Percentiles rank a stretch among this genome's conserved stretches.
These are phyloP conservation scores for Fraxinus angustifolia DNA, from an alignment of 305 asterid genomes.

Conservation along the genomic window DNA sequence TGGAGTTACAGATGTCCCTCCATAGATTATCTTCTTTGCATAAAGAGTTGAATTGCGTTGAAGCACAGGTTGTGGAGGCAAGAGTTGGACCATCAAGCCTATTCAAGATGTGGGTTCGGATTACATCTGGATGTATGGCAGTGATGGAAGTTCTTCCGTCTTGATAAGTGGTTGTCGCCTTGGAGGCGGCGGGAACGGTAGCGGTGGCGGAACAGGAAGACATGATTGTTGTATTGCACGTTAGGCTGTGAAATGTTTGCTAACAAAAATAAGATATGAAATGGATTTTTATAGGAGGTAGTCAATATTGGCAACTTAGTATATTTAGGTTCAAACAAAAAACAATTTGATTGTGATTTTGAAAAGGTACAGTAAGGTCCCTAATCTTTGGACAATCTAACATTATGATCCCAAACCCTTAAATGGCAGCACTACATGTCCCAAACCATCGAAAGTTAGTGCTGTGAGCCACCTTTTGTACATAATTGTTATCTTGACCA, in stretches of 20 bases:
- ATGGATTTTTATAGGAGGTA: constrained; percentile 13
- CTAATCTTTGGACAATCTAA: background rate
- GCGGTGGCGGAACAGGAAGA: constrained; percentile 9
- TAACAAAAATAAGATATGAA: background rate
- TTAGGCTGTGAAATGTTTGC: background rate
- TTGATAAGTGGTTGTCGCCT: background rate
- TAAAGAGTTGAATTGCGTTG: constrained; percentile 27
- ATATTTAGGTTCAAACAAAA: no score
- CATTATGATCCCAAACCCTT: no score
- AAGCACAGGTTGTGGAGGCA: constrained; percentile 43
- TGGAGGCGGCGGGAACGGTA: background rate
- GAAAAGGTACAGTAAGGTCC: background rate
- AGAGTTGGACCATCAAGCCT: constrained; percentile 61
- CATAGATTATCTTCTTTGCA: constrained; percentile 47
- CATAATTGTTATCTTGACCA: no score
- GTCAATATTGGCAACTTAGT: background rate
- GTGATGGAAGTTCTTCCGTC: constrained; percentile 28
- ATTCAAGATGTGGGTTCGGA: constrained; percentile 46
- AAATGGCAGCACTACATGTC: no score
- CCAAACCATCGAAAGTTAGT: no score
- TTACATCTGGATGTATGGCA: constrained; percentile 47
- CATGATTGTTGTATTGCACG: constrained; percentile 8
- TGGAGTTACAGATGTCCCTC: constrained; percentile 39
- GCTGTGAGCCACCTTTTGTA: no score
- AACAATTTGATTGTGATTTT: no score